A percentile compares a stretch with the other conserved stretches of the same genome.
Evolutionary conservation across 2,329 filamentous ascomycete species (phyloP).

Genomic region (Curvularia verruculosa): DNA sequence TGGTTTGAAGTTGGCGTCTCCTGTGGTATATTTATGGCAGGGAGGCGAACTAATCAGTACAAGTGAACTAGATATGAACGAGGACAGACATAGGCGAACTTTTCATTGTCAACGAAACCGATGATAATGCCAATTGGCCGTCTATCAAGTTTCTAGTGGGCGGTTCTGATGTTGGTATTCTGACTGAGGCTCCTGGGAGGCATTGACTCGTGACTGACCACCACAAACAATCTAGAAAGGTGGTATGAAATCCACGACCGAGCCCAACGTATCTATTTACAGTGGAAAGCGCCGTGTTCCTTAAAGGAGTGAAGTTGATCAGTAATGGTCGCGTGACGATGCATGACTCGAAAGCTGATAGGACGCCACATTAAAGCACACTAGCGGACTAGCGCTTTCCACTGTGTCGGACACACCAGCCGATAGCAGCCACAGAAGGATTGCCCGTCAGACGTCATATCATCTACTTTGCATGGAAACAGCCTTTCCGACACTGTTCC

Average conservation of each 20-base stretch:
- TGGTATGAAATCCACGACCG: background rate
- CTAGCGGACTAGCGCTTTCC: background rate
- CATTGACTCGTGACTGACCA: background rate
- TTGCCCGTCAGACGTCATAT: background rate
- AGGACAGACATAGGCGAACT: too few relatives aligned
- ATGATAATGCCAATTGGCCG: too few relatives aligned
- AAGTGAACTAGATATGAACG: too few relatives aligned
- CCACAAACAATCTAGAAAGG: background rate
- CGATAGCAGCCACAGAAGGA: background rate
- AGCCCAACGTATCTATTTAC: background rate
- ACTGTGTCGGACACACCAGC: background rate
- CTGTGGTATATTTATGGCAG: background rate
- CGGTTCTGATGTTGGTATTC: background rate
- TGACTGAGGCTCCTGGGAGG: background rate
- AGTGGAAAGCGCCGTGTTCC: background rate
- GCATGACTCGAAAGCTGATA: background rate
- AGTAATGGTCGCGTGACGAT: background rate
- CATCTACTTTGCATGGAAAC: background rate
- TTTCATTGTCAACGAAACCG: too few relatives aligned
- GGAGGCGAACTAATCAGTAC: too few relatives aligned
- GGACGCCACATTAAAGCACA: background rate
- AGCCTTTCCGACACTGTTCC: background rate
- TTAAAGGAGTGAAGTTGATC: background rate
- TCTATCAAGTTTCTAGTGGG: background rate
- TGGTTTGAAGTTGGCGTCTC: background rate